phyloP scores from a whole-genome alignment of 164 flowering plant genomes.

The Nelumbo lutea region DNA sequence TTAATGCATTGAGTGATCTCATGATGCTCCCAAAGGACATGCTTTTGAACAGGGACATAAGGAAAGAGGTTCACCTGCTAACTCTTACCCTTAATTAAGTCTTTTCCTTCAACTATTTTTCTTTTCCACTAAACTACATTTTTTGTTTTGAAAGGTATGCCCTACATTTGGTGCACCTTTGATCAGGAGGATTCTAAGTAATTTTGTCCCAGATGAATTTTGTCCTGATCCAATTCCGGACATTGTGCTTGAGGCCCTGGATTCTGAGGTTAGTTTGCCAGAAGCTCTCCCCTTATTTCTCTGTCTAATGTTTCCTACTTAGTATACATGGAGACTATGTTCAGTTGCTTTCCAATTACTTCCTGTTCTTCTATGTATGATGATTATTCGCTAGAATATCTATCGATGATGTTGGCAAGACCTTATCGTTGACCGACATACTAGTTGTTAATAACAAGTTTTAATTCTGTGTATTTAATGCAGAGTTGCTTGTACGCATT shows the following conservation, averaged over 20 bases:
- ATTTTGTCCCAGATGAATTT: slow-evolving; percentile 85
- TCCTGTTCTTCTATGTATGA: too few species aligned
- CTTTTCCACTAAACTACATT: neutral
- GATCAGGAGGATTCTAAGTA: slow-evolving; percentile 65
- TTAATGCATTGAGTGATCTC: slow-evolving; percentile 88
- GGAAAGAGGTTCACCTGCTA: slow-evolving; percentile 67
- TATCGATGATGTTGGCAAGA: too few species aligned
- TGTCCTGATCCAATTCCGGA: slow-evolving; percentile 82
- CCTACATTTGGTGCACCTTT: slow-evolving; percentile 67
- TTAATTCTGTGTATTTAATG: too few species aligned
- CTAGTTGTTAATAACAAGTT: too few species aligned
- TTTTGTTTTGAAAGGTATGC: slow-evolving; percentile 54
- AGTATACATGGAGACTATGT: too few species aligned
- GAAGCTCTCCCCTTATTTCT: neutral
- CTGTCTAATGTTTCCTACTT: too few species aligned
- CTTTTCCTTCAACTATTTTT: neutral
- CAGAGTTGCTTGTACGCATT: too few species aligned
- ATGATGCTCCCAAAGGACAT: slow-evolving; percentile 93
- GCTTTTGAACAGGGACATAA: slow-evolving; percentile 60
- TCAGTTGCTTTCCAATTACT: too few species aligned
- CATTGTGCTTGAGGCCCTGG: slow-evolving; percentile 65
- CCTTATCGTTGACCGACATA: too few species aligned
- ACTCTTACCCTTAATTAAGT: neutral
- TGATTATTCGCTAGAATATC: too few species aligned
- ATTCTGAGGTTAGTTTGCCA: slow-evolving; percentile 59